Conservation (phyloP, 2,329 filamentous ascomycete species). For the Claviceps digitariae region DNA sequence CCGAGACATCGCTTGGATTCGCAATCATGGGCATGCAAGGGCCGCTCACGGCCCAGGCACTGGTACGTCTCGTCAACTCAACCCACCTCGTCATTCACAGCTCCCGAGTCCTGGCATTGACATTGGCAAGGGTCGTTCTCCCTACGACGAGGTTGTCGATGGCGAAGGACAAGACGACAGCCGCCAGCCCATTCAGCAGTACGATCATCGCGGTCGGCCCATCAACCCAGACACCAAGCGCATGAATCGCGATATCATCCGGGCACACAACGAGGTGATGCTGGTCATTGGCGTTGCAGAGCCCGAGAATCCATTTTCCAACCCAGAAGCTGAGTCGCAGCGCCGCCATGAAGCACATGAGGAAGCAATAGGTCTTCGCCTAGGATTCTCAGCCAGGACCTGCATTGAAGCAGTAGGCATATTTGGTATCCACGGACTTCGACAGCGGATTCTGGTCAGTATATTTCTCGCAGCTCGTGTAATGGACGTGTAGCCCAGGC, state of each 20-base stretch:
- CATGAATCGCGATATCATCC: slow-evolving; percentile 42
- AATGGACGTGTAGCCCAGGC: background rate
- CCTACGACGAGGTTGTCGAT: slow-evolving; percentile 42
- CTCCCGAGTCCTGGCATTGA: slow-evolving; percentile 2
- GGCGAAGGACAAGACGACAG: slow-evolving; percentile 31
- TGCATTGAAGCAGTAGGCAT: slow-evolving; percentile 29
- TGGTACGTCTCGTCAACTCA: slow-evolving; percentile 26
- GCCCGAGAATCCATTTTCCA: slow-evolving; percentile 31
- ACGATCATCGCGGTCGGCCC: slow-evolving; percentile 42
- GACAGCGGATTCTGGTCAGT: slow-evolving; percentile 39
- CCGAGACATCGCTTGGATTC: background rate
- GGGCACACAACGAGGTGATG: slow-evolving; percentile 51
- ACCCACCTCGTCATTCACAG: background rate
- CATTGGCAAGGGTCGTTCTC: slow-evolving; percentile 37
- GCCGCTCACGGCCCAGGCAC: slow-evolving; percentile 41
- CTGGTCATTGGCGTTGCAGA: slow-evolving; percentile 48
- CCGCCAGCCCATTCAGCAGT: slow-evolving; percentile 31
- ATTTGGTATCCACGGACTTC: slow-evolving; percentile 39
- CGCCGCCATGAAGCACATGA: slow-evolving; percentile 34
- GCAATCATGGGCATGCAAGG: slow-evolving; percentile 37
- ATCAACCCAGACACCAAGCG: slow-evolving; percentile 39
- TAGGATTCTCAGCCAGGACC: slow-evolving; percentile 19
- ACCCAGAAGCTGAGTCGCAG: slow-evolving; percentile 27
- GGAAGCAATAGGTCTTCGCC: slow-evolving; percentile 28
- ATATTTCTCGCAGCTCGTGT: background rate